Evolutionary conservation across 2,329 filamentous ascomycete genomes (phyloP), one percentile per base, ranked within the genome.

Genomic region (Peltaster fructicola): DNA sequence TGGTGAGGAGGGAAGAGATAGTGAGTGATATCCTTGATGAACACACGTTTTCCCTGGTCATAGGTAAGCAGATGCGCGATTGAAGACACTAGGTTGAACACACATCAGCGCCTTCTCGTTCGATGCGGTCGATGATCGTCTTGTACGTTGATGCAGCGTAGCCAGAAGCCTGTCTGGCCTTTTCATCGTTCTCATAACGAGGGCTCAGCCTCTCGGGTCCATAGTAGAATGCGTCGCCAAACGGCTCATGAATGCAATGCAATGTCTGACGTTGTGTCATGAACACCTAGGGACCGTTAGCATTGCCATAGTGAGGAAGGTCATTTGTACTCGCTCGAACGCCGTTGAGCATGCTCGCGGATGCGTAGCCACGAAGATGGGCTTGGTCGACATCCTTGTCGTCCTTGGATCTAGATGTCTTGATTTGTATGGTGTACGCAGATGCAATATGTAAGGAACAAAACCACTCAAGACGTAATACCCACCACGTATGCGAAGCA

Each of bases 1-100:
- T 64, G 61, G 34, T 76, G 59, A 3, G 80, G 79, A 4, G 82
- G 77, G 35, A 91, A 62, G 37, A 93, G 63, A 52, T 95, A 95
- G 54, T 93, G 76, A 28, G 78, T 74, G 58, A 95, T 98, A 52
- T 95, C 88, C 54, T 98, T 98, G 65, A 98, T 88, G 58, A 95
- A 93, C 41, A 91, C 59, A 40, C 85, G 78, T 59, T 91, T 92
- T 43, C 73, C 77, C 78, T 90, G 39, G 33, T 41, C 25, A 22
- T 27, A n/a, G 8, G 20, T 7, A 20, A 20, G 17, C 9, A 9
- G 17, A n/a, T 20, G 17, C 17, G 17, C 11, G 17, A 20, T 20
- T 20, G 19, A 20, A 6, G 9, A 18, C 10, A 10, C 17, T 9
- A 18, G 8, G 17, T 4, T 6, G 8, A n/a, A 25, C 63, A 54